Evolutionary conservation across 148 eudicot genomes (phyloP).

Genomic region (Fagopyrum homotropicum): DNA sequence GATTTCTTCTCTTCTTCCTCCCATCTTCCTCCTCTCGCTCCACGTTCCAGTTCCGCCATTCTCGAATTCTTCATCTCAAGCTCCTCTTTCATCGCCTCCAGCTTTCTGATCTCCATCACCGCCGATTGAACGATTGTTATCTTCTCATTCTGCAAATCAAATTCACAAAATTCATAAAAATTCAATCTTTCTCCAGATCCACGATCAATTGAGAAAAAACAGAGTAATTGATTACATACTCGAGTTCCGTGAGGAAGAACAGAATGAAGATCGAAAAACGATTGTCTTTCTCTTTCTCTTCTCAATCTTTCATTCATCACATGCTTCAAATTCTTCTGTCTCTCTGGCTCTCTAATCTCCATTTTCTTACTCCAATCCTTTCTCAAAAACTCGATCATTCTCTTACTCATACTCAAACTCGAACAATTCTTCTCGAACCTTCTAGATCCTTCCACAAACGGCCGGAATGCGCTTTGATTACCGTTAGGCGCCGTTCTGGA

Average conservation of each 20-base stretch:
- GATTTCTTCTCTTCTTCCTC: slow-evolving; percentile 12
- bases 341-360: slow-evolving; percentile 14
- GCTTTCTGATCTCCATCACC: slow-evolving; percentile 13
- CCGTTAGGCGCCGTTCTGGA: background rate
- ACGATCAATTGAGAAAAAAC: background rate
- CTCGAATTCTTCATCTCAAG: slow-evolving; percentile 18
- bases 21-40: background rate
- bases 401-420: slow-evolving; percentile 18
- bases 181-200: background rate
- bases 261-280: slow-evolving; percentile 23
- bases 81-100: slow-evolving; percentile 24
- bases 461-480: slow-evolving; percentile 25
- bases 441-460: slow-evolving; percentile 1
- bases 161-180: background rate
- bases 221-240: slow-evolving; percentile 13
- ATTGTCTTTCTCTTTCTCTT: slow-evolving; percentile 31
- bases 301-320: slow-evolving; percentile 41
- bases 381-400: slow-evolving; percentile 30
- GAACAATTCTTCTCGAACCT: background rate
- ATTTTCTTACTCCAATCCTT: slow-evolving; percentile 13
- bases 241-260: slow-evolving; percentile 30
- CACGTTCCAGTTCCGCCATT: slow-evolving; percentile 11
- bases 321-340: slow-evolving; percentile 27
- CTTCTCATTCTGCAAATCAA: slow-evolving; percentile 32
- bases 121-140: slow-evolving; percentile 30